Percentiles rank a stretch among this genome's conserved stretches.
phyloP scores from a whole-genome alignment of 805 yeast species.

The Ascoidea tarda region DNA sequence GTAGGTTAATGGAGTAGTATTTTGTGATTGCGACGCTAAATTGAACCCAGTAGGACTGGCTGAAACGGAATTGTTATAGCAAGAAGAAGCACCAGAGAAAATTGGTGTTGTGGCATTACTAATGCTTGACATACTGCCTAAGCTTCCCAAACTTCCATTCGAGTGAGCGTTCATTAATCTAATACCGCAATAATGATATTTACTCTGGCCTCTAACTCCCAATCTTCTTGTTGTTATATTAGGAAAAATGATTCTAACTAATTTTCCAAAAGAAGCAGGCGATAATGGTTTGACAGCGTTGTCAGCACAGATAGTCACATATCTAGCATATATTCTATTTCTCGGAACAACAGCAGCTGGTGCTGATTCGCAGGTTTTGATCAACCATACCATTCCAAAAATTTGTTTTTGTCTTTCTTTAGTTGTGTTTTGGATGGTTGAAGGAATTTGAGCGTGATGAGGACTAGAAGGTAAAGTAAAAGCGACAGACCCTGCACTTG shows the following conservation, averaged over 20 bases:
- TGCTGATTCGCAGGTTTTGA: conserved; percentile 42
- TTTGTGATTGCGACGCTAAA: not conserved
- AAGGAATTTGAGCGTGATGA: too few relatives aligned
- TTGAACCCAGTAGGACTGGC: not conserved
- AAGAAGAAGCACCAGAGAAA: conserved; percentile 3
- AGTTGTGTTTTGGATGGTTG: conserved; percentile 6
- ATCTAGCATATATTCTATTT: conserved; percentile 53
- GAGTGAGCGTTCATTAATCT: conserved; percentile 16
- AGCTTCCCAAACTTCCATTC: conserved; percentile 3
- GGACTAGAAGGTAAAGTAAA: too few relatives aligned
- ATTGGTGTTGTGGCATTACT: conserved; percentile 1
- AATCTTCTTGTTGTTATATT: conserved; percentile 54
- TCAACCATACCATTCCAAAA: conserved; percentile 72
- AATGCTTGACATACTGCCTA: conserved; percentile 1
- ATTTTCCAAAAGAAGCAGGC: conserved; percentile 68
- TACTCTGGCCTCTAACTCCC: conserved; percentile 68
- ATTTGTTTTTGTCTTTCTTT: conserved; percentile 35
- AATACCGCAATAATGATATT: conserved; percentile 75
- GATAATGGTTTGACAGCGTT: conserved; percentile 43
- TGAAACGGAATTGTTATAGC: not conserved
- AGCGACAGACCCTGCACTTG: too few relatives aligned
- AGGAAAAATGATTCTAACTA: conserved; percentile 52
- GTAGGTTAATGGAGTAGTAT: not conserved
- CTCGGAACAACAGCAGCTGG: conserved; percentile 46
- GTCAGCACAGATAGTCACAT: conserved; percentile 41